Conservation (phyloP, 2,329 filamentous ascomycete genomes). For the Cytospora leucostoma region DNA sequence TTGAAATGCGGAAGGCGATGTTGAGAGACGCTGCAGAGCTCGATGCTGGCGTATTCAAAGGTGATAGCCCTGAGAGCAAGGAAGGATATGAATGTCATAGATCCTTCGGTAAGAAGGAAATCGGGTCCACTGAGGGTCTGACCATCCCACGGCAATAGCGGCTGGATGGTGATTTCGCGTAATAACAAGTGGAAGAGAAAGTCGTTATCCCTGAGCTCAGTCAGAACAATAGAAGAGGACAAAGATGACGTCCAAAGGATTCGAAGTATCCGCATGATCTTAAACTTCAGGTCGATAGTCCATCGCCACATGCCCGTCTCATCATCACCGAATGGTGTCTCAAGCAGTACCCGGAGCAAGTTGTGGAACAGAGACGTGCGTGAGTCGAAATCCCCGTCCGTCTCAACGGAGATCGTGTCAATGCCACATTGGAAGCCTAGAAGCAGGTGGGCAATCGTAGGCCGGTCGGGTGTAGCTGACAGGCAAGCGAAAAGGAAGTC, state of each 20-base stretch:
- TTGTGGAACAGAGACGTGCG: constrained; percentile 81
- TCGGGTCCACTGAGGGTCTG: constrained; percentile 58
- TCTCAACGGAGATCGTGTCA: constrained; percentile 67
- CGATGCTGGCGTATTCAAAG: constrained; percentile 82
- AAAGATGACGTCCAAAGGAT: constrained; percentile 83
- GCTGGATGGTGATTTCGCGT: constrained; percentile 69
- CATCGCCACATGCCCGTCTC: constrained; percentile 62
- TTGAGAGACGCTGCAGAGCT: constrained; percentile 77
- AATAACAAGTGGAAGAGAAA: constrained; percentile 78
- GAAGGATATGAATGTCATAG: constrained; percentile 73
- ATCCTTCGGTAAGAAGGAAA: constrained; percentile 70
- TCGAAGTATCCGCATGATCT: constrained; percentile 71
- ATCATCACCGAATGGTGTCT: constrained; percentile 65
- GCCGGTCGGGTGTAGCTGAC: constrained; percentile 70
- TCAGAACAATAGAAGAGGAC: constrained; percentile 72
- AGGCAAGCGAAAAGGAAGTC: constrained; percentile 85
- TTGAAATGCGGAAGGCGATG: constrained; percentile 70
- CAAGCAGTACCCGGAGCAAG: constrained; percentile 70
- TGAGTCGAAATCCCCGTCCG: constrained; percentile 69
- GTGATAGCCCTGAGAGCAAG: constrained; percentile 74
- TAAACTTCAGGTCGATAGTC: constrained; percentile 69
- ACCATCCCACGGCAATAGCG: constrained; percentile 74
- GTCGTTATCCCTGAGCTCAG: constrained; percentile 77
- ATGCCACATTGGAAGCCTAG: constrained; percentile 83
- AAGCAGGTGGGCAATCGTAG: constrained; percentile 86